phyloP scores from a whole-genome alignment of 768 basidiomycete species.

The Termitomyces sp. region DNA sequence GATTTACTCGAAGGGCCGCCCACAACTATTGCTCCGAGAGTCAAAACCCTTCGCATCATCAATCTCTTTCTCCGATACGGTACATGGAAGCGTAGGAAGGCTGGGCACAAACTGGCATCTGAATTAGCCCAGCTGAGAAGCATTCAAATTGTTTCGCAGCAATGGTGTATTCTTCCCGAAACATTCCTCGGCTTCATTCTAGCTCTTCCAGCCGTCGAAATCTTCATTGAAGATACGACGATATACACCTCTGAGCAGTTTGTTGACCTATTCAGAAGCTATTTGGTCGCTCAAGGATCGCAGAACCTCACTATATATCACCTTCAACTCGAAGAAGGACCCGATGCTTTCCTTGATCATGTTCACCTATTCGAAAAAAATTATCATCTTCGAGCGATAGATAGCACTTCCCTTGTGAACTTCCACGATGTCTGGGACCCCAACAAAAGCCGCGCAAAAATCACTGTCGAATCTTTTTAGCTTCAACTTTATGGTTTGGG shows the following conservation, averaged over 20 bases:
- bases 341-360: not conserved
- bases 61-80: not conserved
- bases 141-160: not conserved
- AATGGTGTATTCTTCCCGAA: not conserved
- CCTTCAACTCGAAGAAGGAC: not conserved
- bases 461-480: not conserved
- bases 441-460: not conserved
- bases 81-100: not conserved
- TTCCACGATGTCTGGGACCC: not conserved
- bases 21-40: not conserved
- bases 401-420: not conserved
- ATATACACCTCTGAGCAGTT: not conserved
- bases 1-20: not conserved
- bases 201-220: not conserved
- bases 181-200: not conserved
- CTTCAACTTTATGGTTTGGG: not conserved
- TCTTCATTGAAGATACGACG: not conserved
- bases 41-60: not conserved
- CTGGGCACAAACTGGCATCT: not conserved
- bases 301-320: not conserved
- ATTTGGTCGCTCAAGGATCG: not conserved
- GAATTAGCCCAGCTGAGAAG: not conserved
- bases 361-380: not conserved
- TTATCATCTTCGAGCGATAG: not conserved
- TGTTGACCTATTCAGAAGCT: not conserved